phyloP scores from a whole-genome alignment of 2,329 filamentous ascomycete genomes.

The Aspergillus jensenii region DNA sequence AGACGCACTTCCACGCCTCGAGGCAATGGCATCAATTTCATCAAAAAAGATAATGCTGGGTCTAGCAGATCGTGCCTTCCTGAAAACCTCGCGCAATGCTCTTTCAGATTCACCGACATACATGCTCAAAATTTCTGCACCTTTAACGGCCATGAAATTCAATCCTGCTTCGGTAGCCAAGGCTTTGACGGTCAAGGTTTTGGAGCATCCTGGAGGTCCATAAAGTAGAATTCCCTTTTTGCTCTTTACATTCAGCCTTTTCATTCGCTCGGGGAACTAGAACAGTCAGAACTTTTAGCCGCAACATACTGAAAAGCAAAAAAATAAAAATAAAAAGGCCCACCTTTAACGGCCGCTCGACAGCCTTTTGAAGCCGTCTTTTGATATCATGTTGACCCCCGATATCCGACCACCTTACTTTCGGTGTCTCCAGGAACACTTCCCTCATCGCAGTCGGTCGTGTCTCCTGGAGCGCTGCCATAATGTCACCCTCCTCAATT shows the following conservation, averaged over 20 bases:
- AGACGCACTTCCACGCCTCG: constrained; percentile 52
- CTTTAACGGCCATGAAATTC: constrained; percentile 94
- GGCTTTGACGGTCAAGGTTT: constrained; percentile 88
- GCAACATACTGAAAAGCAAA: background rate
- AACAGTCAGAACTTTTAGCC: background rate
- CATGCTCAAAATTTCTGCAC: constrained; percentile 90
- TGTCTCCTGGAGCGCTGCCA: constrained; percentile 64
- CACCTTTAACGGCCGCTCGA: constrained; percentile 60
- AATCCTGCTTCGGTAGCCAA: constrained; percentile 86
- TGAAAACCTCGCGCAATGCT: constrained; percentile 79
- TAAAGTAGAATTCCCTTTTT: constrained; percentile 86
- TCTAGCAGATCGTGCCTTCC: constrained; percentile 77
- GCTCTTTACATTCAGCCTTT: constrained; percentile 54
- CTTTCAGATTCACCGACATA: constrained; percentile 95
- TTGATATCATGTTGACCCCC: constrained; percentile 81
- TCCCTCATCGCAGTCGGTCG: constrained; percentile 84
- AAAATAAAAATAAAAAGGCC: background rate
- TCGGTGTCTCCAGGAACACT: constrained; percentile 83
- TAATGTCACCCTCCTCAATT: constrained; percentile 37
- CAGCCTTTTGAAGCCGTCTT: constrained; percentile 59
- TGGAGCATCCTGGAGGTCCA: constrained; percentile 90
- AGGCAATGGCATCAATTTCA: constrained; percentile 85
- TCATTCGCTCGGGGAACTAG: constrained; percentile 53
- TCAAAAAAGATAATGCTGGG: constrained; percentile 97
- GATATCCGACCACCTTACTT: constrained; percentile 82